Base-by-base conservation (phyloP, 805 yeast genomes). In the Blastobotrys robertii region DNA sequence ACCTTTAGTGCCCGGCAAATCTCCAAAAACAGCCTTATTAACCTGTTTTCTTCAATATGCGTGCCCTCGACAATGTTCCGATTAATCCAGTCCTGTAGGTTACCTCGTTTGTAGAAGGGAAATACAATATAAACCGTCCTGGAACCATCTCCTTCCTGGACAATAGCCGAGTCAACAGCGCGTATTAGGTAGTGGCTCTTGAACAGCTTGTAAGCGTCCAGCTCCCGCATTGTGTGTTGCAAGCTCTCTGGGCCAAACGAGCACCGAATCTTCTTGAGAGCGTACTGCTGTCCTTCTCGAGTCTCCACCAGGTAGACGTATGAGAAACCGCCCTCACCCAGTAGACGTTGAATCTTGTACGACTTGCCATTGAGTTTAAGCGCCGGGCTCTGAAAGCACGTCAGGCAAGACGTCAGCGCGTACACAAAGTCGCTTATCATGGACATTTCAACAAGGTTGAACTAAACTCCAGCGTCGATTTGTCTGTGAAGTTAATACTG, bases 251-350 rank as follows among this genome's bases (percentile, higher is more conserved):
- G 72, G 1, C 95, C 95, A 62, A 80, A 84, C 1, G 94, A 87
- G 60, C 96, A 87, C 47, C 88, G 68, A 42, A 86, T 84, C 65
- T 84, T 83, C 66, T 88, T 88, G 56, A 88, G 65, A 2, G 95
- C 95, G 55, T 76, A 84, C 34, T 60, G 58, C 36, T 64, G 52
- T 31, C 72, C 72, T 30, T 70, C 65, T 19, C 67, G 59, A 37
- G 57, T 56, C 49, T 76, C 69, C 3, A 87, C 94, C 15, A 86
- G 66, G 56, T 88, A 88, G 7, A 85, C 95, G 52, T 82, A 86
- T 0, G 94, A 80, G 57, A 82, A 83, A 10, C 92, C 94, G 2
- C 95, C 94, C 64, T 87, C 97, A 8, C 95, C 95, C 5, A 88
- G 66, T n/a, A 88, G 69, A 46, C 76, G 72, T 42, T 77, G 63